Evolutionary conservation across 768 basidiomycete genomes (phyloP), one percentile per base, ranked within the genome.

Genomic region (Serendipita sp.): DNA sequence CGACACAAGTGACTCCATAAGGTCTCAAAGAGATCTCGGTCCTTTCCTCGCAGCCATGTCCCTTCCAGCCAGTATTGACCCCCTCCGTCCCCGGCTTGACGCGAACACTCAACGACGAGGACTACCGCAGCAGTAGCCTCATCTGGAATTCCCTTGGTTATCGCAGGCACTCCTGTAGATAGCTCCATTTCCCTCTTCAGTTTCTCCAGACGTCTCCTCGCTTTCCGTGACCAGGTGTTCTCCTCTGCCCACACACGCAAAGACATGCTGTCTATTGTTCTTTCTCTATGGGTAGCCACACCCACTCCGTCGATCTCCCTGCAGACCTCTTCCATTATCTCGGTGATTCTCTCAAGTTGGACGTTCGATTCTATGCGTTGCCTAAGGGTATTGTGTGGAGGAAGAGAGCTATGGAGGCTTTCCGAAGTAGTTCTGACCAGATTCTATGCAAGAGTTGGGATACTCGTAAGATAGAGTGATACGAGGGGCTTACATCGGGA

Each of bases 201-300:
- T 65, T 76, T 76, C 67, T 76, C 78, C 67, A 83, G 73, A 17
- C 67, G 44, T 45, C 86, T 76, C 1, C 82, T 86, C 7, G 78
- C 76, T 11, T 58, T 58, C 9, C 88, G 78, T 0, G 86, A 83
- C 88, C 88, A 89, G 0, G 82, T 82, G 63, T 84, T 74, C n/a
- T 70, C 66, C 3, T 65, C 50, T 13, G 72, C 74, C 7, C 42
- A 64, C 16, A 77, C 71, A n/a, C 64, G 60, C 24, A 56, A 38
- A 14, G 38, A 38, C 14, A 5, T 38, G 14, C 38, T 14, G 14
- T 38, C 38, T 38, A 7, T 42, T 30, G 62, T 50, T 42, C 61
- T 34, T 62, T 65, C 51, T 62, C 64, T n/a, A 28, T 38, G 5
- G 42, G 24, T 14, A 34, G 41, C 17, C 24, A 62, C 26, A 64